Base-by-base conservation (phyloP, 805 yeast genomes). In the Teunomyces barrocoloradensis region DNA sequence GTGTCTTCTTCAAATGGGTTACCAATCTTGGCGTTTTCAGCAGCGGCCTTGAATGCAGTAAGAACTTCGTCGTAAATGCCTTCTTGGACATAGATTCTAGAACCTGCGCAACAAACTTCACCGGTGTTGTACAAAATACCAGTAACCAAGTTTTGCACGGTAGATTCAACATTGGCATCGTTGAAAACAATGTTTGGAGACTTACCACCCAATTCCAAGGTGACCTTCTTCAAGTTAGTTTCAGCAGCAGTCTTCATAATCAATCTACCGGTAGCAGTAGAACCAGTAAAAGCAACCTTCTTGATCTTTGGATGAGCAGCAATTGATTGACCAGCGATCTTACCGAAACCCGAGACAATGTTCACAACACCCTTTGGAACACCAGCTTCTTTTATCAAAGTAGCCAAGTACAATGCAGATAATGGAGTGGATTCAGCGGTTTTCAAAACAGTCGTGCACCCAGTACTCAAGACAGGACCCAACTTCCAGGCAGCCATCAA, bases 131-230 rank as follows among this genome's bases (percentile, higher is more conserved):
- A 89, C 78, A 85, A 89, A 63, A 91, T 90, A 68, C 96, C 97
- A 48, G 78, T 65, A 49, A 87, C 78, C 56, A 89, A 83, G 77
- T 83, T 80, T 57, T 84, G 77, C 44, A 88, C 85, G 44, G 97
- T 87, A 61, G 77, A 75, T 47, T 85, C 82, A 50, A 91, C 65
- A 66, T 91, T 82, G 47, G 92, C 91, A 64, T 91, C 97, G 61
- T 85, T 84, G 64, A 87, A 89, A 43, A 91, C 84, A 57, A 91
- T 82, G 69, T 87, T 84, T 61, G 98, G 96, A 29, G 97, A 90
- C 75, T 91, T 91, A 65, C 98, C 98, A 64, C 98, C 98, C 60
- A 90, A 82, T 75, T 91, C 98, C 65, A 91, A 79, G 38, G 97
- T 91, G 53, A 90, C 89, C 69, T 87, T 89, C 79, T 91, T 91